phyloP scores from a whole-genome alignment of 495 filamentous ascomycete genomes.

The Penicillium macrosclerotiorum region DNA sequence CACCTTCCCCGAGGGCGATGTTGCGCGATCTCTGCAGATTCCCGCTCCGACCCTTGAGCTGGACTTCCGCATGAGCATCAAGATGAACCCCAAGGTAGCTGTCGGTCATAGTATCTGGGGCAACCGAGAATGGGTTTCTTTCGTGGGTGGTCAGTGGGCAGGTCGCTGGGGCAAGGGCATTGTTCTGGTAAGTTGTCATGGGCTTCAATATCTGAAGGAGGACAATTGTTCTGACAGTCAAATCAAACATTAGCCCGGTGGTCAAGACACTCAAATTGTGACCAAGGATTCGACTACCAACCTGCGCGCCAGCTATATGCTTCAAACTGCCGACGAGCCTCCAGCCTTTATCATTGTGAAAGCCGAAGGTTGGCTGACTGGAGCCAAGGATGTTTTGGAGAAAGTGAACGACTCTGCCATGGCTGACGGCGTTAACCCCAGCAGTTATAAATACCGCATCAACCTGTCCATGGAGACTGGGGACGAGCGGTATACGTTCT shows the following conservation, averaged over 20 bases:
- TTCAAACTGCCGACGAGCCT: conserved; percentile 58
- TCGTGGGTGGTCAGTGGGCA: conserved; percentile 58
- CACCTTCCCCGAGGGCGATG: conserved; percentile 54
- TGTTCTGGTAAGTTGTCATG: conserved; percentile 47
- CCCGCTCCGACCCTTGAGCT: conserved; percentile 56
- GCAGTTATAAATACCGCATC: conserved; percentile 56
- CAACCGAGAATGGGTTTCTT: conserved; percentile 57
- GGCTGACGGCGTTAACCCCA: conserved; percentile 53
- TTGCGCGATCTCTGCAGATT: conserved; percentile 51
- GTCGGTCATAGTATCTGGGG: conserved; percentile 55
- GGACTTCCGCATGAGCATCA: conserved; percentile 63
- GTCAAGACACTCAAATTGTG: conserved; percentile 58
- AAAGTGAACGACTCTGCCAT: conserved; percentile 52
- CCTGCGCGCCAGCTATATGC: conserved; percentile 52
- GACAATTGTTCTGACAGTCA: background rate
- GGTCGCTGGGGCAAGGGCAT: conserved; percentile 59
- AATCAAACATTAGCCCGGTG: conserved; percentile 49
- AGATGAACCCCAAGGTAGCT: conserved; percentile 55
- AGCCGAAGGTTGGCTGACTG: conserved; percentile 56
- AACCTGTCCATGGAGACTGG: conserved; percentile 60
- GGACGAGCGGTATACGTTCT: conserved; percentile 59
- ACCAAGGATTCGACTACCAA: conserved; percentile 54
- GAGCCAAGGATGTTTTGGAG: conserved; percentile 56
- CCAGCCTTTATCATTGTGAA: conserved; percentile 60
- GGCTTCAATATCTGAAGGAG: background rate